A percentile compares a stretch with the other conserved stretches of the same genome.
These are phyloP conservation scores for Cyphellophora attinorum DNA, from an alignment of 2,329 filamentous ascomycete genomes.

Conservation along the genomic window DNA sequence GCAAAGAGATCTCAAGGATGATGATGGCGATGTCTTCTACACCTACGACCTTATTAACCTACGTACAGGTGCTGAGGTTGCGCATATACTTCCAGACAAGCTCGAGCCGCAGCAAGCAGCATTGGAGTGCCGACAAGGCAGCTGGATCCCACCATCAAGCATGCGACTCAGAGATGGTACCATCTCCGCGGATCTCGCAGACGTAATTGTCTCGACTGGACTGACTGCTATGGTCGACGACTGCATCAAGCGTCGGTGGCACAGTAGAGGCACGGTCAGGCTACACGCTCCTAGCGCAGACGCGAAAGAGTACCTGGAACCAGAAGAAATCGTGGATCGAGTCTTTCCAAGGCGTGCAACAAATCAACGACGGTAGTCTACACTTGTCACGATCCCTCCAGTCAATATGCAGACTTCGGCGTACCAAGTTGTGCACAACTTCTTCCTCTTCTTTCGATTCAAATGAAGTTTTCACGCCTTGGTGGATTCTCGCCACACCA, in stretches of 20 bases:
- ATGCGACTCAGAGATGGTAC: conserved; percentile 77
- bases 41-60: conserved; percentile 73
- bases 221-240: conserved; percentile 83
- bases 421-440: too few species aligned
- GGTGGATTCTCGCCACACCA: too few species aligned
- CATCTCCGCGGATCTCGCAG: conserved; percentile 46
- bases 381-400: too few species aligned
- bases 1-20: conserved; percentile 63
- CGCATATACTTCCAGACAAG: conserved; percentile 75
- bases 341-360: conserved; percentile 46
- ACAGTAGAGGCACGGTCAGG: conserved; percentile 36
- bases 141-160: conserved; percentile 82
- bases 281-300: conserved; percentile 41
- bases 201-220: conserved; percentile 82
- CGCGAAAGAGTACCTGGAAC: conserved; percentile 53
- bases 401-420: too few species aligned
- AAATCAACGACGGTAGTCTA: conserved; percentile 9
- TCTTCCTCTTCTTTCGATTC: too few species aligned
- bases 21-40: conserved; percentile 52
- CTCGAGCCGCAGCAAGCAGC: conserved; percentile 60
- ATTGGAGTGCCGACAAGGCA: conserved; percentile 67
- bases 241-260: conserved; percentile 74
- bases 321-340: conserved; percentile 54
- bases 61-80: conserved; percentile 56
- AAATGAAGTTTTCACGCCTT: too few species aligned